A percentile compares a stretch with the other conserved stretches of the same genome.
These are phyloP conservation scores for Heliamphora pulchella DNA, from an alignment of 179 eudicot genomes.

Conservation along the genomic window DNA sequence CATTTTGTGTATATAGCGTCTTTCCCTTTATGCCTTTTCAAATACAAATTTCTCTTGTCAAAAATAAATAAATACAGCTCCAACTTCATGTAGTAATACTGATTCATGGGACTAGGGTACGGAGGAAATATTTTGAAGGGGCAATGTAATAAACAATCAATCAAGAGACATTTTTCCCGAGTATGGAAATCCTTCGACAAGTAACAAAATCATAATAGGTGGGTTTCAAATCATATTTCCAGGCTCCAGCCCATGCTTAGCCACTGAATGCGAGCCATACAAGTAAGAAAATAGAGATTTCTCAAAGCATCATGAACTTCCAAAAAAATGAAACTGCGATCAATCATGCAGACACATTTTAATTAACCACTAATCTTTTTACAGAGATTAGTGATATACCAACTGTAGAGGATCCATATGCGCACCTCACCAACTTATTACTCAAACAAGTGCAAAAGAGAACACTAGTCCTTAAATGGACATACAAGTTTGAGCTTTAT, in stretches of 20 bases:
- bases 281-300: neutral
- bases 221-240: neutral
- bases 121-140: neutral
- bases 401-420: neutral
- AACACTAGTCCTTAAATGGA: neutral
- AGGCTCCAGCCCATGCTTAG: neutral
- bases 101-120: neutral
- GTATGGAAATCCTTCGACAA: neutral
- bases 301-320: neutral
- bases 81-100: neutral
- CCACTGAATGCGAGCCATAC: no score
- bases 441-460: conserved; percentile 1
- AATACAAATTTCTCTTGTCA: no score
- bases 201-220: neutral
- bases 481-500: neutral
- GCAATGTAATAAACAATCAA: neutral
- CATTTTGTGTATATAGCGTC: no score
- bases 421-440: neutral
- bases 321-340: neutral
- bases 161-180: neutral
- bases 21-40: no score
- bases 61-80: neutral
- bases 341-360: neutral
- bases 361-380: neutral
- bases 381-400: neutral